Conservation (phyloP, 2,329 filamentous ascomycete genomes). For the Aspergillus fumigatus region DNA sequence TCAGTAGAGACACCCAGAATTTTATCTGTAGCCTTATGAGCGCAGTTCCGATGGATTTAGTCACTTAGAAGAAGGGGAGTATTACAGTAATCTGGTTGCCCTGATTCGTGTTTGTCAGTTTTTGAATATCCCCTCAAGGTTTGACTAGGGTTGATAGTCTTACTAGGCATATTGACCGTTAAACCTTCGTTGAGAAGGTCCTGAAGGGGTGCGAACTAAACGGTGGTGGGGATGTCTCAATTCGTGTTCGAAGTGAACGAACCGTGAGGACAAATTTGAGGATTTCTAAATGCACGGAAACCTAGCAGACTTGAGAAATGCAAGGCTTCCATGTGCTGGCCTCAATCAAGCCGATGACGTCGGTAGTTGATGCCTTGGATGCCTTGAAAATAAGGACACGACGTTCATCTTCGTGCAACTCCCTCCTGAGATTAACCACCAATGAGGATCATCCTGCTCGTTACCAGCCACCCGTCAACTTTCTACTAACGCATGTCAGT, state of each 20-base stretch:
- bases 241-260: background rate
- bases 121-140: background rate
- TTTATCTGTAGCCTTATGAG: constrained; percentile 51
- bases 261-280: background rate
- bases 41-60: background rate
- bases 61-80: background rate
- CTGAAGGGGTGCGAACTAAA: background rate
- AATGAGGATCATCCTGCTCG: background rate
- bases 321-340: background rate
- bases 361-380: background rate
- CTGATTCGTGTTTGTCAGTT: constrained; percentile 6
- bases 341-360: background rate
- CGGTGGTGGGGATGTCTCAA: background rate
- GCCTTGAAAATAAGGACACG: background rate
- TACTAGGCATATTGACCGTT: constrained; percentile 20
- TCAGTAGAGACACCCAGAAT: constrained; percentile 68
- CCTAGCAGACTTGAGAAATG: background rate
- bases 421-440: background rate
- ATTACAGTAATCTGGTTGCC: constrained; percentile 40
- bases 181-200: background rate
- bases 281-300: background rate
- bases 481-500: background rate
- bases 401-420: background rate
- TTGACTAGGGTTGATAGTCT: constrained; percentile 5
- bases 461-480: background rate